These are phyloP conservation scores for Boletus fagicola DNA, from an alignment of 768 basidiomycete genomes.

Conservation along the genomic window DNA sequence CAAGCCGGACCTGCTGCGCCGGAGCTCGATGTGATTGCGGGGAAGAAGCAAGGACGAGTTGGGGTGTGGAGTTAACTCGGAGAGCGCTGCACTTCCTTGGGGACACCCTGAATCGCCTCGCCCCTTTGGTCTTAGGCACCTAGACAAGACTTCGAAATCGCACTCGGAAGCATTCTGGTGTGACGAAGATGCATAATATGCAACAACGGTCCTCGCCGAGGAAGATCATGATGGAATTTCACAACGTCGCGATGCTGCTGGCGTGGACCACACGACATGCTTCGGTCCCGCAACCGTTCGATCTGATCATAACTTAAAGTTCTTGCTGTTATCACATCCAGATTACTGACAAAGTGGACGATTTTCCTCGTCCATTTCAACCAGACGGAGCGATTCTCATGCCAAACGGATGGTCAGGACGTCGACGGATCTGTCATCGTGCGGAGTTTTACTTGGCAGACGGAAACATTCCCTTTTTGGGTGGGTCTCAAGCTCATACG, in stretches of 20 bases:
- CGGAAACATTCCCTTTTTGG: constrained; percentile 1
- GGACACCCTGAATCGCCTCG: neutral
- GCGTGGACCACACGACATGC: neutral
- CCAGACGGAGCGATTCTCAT: neutral
- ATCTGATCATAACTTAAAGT: neutral
- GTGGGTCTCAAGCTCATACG: neutral
- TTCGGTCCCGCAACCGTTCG: neutral
- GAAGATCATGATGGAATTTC: neutral
- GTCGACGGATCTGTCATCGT: neutral
- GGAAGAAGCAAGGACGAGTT: neutral
- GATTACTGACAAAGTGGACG: too few species aligned
- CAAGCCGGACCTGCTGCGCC: neutral
- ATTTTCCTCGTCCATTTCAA: neutral
- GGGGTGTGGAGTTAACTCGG: neutral
- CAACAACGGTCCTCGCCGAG: neutral
- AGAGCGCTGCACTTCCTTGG: neutral
- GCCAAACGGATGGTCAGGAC: neutral
- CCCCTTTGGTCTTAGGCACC: neutral
- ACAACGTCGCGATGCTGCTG: neutral
- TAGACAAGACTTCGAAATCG: neutral
- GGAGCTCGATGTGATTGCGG: neutral
- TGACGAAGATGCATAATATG: too few species aligned
- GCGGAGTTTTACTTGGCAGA: neutral
- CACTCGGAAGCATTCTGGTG: neutral
- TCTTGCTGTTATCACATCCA: neutral